Base-by-base conservation (phyloP, 1,284 basidiomycete genomes). In the Trametes hirsuta region DNA sequence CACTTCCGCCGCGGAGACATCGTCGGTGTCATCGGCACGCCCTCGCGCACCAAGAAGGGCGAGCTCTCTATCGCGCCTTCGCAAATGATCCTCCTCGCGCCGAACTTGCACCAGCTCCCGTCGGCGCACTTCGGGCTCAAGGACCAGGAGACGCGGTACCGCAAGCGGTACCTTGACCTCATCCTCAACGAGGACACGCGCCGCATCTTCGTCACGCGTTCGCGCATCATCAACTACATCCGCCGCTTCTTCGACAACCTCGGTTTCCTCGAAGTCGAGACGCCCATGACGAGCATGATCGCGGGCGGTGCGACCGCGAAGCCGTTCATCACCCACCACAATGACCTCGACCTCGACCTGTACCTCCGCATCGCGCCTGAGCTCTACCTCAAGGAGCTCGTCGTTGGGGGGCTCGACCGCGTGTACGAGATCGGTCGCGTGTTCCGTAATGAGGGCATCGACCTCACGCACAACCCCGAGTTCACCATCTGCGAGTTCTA, bases 401-500 rank as follows among this genome's bases (percentile, higher is more conserved):
- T 97, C 59, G 97, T 99, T 48, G 97, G 97, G 68, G 97, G 97
- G 11, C 84, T 99, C 35, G 97, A 99, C 78, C 90, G 97, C 50
- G 97, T 99, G 10, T 99, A 96, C 78, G 97, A 99, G 79, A 98
- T 99, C 65, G 97, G 97, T 6, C 89, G 97, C 53, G 96, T 98
- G 35, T 99, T 99, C 86, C 82, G 97, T 58, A 99, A 99, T 77
- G 97, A 99, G 76, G 93, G 95, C 53, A 99, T 99, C 75, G 97
- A 99, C 79, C 82, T 98, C 70, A 99, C 97, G 25, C 95, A 97
- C 77, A 97, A 97, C 77, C 95, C 95, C 65, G 94, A 97, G 74
- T 97, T 97, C 81, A 94, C 94, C 21, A 97, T 98, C 77, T 99
- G 97, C 84, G 97, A 99, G 81, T 99, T 99, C 79, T 99, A 99